These are phyloP conservation scores for Acanthamoeba royreba DNA, from an alignment of 208 protist genomes.

Conservation along the genomic window DNA sequence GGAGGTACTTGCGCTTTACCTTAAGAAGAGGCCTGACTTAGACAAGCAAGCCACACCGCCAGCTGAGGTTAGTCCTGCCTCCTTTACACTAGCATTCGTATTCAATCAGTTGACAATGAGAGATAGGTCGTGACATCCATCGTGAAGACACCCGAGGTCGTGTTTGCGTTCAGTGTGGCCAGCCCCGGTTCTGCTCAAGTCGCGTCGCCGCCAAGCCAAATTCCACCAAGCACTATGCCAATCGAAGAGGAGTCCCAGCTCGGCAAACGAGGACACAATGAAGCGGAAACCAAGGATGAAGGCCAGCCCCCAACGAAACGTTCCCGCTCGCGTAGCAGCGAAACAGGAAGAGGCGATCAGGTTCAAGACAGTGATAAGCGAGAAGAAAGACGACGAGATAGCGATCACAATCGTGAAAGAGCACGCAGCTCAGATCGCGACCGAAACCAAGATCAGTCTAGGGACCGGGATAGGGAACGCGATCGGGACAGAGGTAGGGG, in stretches of 20 bases:
- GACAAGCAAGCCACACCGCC: not conserved
- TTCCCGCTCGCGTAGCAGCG: not conserved
- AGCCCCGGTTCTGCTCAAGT: not conserved
- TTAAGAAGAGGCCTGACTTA: not conserved
- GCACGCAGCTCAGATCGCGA: not conserved
- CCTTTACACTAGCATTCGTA: too few relatives aligned
- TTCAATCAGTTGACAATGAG: not conserved
- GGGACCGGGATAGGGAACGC: not conserved
- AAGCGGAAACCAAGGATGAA: not conserved
- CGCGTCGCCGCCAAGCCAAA: not conserved
- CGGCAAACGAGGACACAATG: not conserved
- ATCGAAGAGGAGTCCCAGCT: not conserved
- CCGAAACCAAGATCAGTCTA: not conserved
- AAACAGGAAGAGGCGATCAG: not conserved
- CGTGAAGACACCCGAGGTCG: not conserved
- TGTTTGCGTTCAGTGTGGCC: not conserved
- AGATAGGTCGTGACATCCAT: not conserved
- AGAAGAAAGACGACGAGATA: not conserved
- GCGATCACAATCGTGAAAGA: not conserved
- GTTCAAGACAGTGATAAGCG: not conserved
- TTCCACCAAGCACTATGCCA: not conserved
- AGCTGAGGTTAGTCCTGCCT: too few relatives aligned
- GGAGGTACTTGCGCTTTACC: not conserved
- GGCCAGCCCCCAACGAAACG: not conserved
- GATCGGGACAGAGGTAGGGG: not conserved